Evolutionary conservation across 805 yeast species (phyloP), one percentile per base, ranked within the genome.

Genomic region (Candida oleophila): DNA sequence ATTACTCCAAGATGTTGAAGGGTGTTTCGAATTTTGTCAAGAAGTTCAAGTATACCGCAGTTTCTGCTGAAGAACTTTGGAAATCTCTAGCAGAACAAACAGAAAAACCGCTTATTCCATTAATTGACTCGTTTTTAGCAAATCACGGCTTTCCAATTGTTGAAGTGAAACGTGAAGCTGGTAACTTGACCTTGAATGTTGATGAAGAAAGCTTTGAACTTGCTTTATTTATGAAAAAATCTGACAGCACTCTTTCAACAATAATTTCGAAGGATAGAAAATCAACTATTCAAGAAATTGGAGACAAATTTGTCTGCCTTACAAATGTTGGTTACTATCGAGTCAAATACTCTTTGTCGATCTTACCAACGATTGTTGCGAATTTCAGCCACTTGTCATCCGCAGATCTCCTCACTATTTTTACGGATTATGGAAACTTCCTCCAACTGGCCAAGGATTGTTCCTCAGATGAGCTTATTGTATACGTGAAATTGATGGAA

Each of bases 81-180:
- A 62, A 61, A 22, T 56, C 74, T 42, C 61, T 66, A 55, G 51
- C 69, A 39, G 46, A 50, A 2, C 55, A 66, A 2, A 25, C 14
- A 3, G 56, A 69, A 3, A 56, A 71, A 38, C 83, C 81, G 54
- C 54, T 82, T n/a, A 62, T 74, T 19, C 65, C 75, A 0, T 78
- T 83, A 44, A 66, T 77, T 50, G 75, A 78, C 50, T 76, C 87
- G 1, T 85, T 89, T 90, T 63, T 77, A 2, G 73, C 79, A 55
- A 61, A 74, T 12, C 73, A 83, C 0, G 90, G 91, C 1, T 76
- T 65, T 44, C 89, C 91, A 3, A 58, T 79, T 2, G 55, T 85
- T 4, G 54, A 60, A 2, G 78, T 79, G 2, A 49, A 55, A 1
- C 38, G 55, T 1, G 56, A 56, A 19, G 61, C 56, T 0, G 62